Percentiles rank a stretch among this genome's conserved stretches.
Conservation (phyloP, 139 green algal species). For the Micromonas pusilla region DNA sequence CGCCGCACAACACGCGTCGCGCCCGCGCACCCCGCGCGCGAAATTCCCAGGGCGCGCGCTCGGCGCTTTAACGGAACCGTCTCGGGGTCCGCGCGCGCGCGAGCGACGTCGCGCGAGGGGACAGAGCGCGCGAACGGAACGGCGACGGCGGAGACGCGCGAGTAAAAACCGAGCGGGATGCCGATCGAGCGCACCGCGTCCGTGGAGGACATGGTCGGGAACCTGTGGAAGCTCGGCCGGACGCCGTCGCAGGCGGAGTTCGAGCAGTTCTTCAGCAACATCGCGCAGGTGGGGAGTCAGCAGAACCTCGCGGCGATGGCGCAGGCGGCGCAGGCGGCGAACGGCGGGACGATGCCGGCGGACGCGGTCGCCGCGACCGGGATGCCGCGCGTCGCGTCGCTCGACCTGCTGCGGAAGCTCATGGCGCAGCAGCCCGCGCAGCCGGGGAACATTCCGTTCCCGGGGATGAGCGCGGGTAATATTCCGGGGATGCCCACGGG, state of each 20-base stretch:
- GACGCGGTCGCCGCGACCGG: background rate
- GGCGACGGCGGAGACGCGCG: background rate
- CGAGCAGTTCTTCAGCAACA: background rate
- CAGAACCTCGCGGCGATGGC: background rate
- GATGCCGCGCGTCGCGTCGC: conserved; percentile 12
- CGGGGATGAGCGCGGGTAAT: too few relatives aligned
- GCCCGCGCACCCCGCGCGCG: too few relatives aligned
- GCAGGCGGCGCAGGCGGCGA: background rate
- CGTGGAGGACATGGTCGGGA: background rate
- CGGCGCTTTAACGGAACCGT: too few relatives aligned
- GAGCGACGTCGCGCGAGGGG: too few relatives aligned
- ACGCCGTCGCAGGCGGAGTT: conserved; percentile 18
- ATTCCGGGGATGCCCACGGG: too few relatives aligned
- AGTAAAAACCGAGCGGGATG: background rate
- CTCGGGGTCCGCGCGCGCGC: too few relatives aligned
- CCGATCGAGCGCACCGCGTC: background rate
- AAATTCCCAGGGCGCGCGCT: too few relatives aligned
- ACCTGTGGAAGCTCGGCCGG: background rate
- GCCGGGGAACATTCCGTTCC: background rate
- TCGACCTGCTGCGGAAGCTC: conserved; percentile 18
- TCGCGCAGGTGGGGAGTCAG: background rate
- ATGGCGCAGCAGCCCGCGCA: background rate
- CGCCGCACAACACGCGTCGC: too few relatives aligned
- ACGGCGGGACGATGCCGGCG: background rate
- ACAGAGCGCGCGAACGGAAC: background rate